Conservation (phyloP, 2,329 filamentous ascomycete genomes). For the Thermomyces lanuginosus region DNA sequence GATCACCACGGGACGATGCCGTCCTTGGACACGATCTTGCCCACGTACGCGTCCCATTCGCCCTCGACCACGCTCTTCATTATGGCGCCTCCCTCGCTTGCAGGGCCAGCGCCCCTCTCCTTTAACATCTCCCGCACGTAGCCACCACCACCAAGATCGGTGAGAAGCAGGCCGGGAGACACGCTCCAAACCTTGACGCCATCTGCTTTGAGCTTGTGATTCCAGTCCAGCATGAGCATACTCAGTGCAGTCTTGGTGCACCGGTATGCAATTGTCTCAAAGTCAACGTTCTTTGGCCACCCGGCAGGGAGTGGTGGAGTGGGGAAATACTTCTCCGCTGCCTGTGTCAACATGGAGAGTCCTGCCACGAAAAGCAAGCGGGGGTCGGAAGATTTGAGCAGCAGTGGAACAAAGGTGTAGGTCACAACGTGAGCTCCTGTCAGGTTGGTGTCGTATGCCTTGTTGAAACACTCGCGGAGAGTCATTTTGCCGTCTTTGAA, state of each 20-base stretch:
- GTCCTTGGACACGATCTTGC: slow-evolving; percentile 18
- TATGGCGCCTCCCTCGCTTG: slow-evolving; percentile 23
- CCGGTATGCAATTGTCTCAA: no score
- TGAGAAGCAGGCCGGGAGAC: slow-evolving; percentile 36
- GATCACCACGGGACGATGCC: no score
- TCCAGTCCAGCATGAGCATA: slow-evolving; percentile 35
- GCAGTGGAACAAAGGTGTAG: slow-evolving; percentile 17
- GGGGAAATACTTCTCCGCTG: slow-evolving; percentile 13
- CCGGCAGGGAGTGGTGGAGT: no score
- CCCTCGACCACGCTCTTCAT: slow-evolving; percentile 28
- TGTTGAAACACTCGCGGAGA: slow-evolving; percentile 14
- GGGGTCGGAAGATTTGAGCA: slow-evolving; percentile 14
- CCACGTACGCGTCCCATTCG: slow-evolving; percentile 24
- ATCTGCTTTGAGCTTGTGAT: slow-evolving; percentile 29
- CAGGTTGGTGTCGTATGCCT: slow-evolving; percentile 25
- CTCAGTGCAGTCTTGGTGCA: slow-evolving; percentile 31
- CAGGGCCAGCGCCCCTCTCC: slow-evolving; percentile 16
- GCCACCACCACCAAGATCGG: slow-evolving; percentile 27
- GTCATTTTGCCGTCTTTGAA: slow-evolving; percentile 3
- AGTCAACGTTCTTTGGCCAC: not conserved
- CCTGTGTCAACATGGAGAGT: slow-evolving; percentile 19
- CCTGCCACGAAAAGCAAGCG: slow-evolving; percentile 26
- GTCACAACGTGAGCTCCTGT: slow-evolving; percentile 24
- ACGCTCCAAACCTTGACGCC: slow-evolving; percentile 36
- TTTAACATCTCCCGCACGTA: slow-evolving; percentile 11